These are phyloP conservation scores for Saturnispora diversa DNA, from an alignment of 805 yeast species.

Conservation along the genomic window DNA sequence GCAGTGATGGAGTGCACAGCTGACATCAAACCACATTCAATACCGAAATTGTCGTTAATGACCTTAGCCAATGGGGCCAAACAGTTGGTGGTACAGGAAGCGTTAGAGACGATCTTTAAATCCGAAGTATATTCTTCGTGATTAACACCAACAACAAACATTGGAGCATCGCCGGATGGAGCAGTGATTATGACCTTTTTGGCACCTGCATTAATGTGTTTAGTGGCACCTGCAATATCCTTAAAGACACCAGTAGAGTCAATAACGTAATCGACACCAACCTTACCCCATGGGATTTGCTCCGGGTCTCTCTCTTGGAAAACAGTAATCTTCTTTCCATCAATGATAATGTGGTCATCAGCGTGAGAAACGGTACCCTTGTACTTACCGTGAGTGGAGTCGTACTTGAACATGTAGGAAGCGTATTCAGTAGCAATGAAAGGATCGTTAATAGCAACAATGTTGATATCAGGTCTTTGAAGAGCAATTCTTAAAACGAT, in stretches of 20 bases:
- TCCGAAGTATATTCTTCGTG: slow-evolving; percentile 69
- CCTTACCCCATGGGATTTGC: slow-evolving; percentile 78
- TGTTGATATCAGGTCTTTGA: slow-evolving; percentile 62
- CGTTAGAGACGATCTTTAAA: slow-evolving; percentile 75
- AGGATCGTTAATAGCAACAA: slow-evolving; percentile 87
- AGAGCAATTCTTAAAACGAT: slow-evolving; percentile 79
- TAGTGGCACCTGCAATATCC: slow-evolving; percentile 67
- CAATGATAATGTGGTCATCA: slow-evolving; percentile 54
- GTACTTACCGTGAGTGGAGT: slow-evolving; percentile 85
- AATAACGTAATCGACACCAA: slow-evolving; percentile 77
- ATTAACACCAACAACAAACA: slow-evolving; percentile 92
- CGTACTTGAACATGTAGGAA: slow-evolving; percentile 92
- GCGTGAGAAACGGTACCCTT: slow-evolving; percentile 59
- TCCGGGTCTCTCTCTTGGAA: slow-evolving; percentile 82
- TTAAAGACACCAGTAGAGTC: slow-evolving; percentile 96
- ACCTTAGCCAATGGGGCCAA: slow-evolving; percentile 92
- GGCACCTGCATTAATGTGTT: slow-evolving; percentile 87
- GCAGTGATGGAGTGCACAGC: slow-evolving; percentile 95
- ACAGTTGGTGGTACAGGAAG: slow-evolving; percentile 95
- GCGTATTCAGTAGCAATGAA: slow-evolving; percentile 86
- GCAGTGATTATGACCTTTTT: slow-evolving; percentile 93
- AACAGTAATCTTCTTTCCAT: slow-evolving; percentile 58
- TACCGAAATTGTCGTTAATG: slow-evolving; percentile 75
- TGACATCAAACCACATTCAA: slow-evolving; percentile 91
- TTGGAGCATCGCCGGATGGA: slow-evolving; percentile 89